phyloP scores from a whole-genome alignment of 2,329 filamentous ascomycete species.

The Monosporascus sp. region DNA sequence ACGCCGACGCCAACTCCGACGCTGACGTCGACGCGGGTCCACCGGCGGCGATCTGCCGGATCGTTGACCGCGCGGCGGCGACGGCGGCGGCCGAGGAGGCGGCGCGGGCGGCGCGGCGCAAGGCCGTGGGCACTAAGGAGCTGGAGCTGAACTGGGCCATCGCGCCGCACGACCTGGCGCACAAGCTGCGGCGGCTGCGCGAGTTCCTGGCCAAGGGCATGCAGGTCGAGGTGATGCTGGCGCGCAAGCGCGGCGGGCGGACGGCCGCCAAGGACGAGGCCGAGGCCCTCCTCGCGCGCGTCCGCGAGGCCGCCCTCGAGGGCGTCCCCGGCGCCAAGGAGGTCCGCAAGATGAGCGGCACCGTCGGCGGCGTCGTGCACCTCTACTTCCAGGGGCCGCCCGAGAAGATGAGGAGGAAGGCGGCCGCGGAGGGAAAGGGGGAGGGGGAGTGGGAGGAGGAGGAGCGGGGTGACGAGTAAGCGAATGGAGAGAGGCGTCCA shows the following conservation, averaged over 20 bases:
- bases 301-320: constrained; percentile 30
- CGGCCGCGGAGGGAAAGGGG: constrained; percentile 1
- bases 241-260: constrained; percentile 59
- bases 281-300: constrained; percentile 46
- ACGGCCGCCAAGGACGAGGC: constrained; percentile 58
- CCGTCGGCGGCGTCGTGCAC: constrained; percentile 29
- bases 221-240: constrained; percentile 68
- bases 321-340: constrained; percentile 30
- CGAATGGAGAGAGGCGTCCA: neutral
- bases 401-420: constrained; percentile 9
- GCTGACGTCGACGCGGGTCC: constrained; percentile 23
- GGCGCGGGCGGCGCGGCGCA: constrained; percentile 37
- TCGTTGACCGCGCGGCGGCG: constrained; percentile 53
- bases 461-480: neutral
- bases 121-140: constrained; percentile 56
- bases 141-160: constrained; percentile 93
- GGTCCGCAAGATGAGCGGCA: constrained; percentile 34
- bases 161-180: constrained; percentile 65
- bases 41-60: constrained; percentile 59
- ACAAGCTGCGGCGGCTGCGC: constrained; percentile 61
- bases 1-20: constrained; percentile 16
- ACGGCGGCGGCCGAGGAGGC: constrained; percentile 32
- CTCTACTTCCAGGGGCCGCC: constrained; percentile 33
- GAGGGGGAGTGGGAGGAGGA: constrained; percentile 3
- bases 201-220: constrained; percentile 69